Evolutionary conservation across 2,329 filamentous ascomycete species (phyloP).

Genomic region (Emericellopsis cladophorae): DNA sequence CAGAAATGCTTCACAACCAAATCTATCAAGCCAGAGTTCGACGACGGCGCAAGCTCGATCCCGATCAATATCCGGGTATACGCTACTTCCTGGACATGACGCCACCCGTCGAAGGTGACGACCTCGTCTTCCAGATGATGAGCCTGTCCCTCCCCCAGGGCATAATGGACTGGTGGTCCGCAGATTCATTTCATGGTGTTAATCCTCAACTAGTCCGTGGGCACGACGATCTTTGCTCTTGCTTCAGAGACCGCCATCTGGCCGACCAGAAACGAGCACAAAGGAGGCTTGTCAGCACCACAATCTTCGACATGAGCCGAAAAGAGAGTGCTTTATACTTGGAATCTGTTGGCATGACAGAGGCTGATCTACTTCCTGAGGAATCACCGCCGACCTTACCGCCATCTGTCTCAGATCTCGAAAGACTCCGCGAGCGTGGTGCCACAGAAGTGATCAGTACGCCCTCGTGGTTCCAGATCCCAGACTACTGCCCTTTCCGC

Average conservation of each 20-base stretch:
- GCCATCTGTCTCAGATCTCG: background rate
- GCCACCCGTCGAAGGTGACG: conserved; percentile 47
- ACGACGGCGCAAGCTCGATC: conserved; percentile 21
- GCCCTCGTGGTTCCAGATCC: conserved; percentile 22
- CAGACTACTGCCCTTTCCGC: conserved; percentile 51
- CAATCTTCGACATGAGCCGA: background rate
- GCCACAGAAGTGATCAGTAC: conserved; percentile 8
- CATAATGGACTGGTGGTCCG: conserved; percentile 41
- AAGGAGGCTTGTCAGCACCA: too few relatives aligned
- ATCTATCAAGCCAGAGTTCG: conserved; percentile 24
- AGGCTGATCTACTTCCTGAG: background rate
- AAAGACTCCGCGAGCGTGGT: background rate
- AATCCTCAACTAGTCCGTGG: conserved; percentile 19
- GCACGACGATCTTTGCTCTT: conserved; percentile 25
- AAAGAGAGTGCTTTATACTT: background rate
- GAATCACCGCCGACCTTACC: background rate
- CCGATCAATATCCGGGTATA: conserved; percentile 27
- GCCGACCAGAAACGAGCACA: background rate
- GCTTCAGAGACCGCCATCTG: background rate
- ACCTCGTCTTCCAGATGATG: conserved; percentile 44
- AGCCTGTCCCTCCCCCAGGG: conserved; percentile 44
- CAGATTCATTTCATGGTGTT: conserved; percentile 17
- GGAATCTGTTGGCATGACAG: background rate
- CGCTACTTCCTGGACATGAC: conserved; percentile 52
- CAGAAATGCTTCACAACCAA: conserved; percentile 25